phyloP scores from a whole-genome alignment of 495 filamentous ascomycete species.

The Podospora didyma region DNA sequence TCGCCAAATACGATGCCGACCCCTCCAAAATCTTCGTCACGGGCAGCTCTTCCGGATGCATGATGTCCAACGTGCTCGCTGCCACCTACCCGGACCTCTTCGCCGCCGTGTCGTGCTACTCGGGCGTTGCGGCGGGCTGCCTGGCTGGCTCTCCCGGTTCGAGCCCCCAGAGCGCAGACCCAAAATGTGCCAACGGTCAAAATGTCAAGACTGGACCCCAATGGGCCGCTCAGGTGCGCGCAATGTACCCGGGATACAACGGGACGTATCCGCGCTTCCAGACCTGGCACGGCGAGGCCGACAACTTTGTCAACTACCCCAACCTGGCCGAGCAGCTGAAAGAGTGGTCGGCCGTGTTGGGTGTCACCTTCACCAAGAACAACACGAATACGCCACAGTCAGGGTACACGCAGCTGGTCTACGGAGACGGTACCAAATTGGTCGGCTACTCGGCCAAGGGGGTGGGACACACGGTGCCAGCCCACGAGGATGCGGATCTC shows the following conservation, averaged over 20 bases:
- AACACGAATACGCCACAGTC: conserved; percentile 30
- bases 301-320: conserved; percentile 28
- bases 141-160: conserved; percentile 31
- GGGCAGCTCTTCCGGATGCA: conserved; percentile 46
- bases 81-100: conserved; percentile 39
- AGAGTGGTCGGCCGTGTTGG: conserved; percentile 36
- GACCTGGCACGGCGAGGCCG: conserved; percentile 34
- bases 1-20: conserved; percentile 43
- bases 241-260: conserved; percentile 32
- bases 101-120: conserved; percentile 36
- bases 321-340: conserved; percentile 46
- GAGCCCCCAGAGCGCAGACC: conserved; percentile 37
- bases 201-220: conserved; percentile 29
- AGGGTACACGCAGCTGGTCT: conserved; percentile 41
- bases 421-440: conserved; percentile 37
- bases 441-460: conserved; percentile 40
- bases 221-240: conserved; percentile 28
- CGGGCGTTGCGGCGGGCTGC: conserved; percentile 36
- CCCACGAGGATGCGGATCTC: conserved; percentile 34
- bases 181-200: conserved; percentile 32
- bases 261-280: conserved; percentile 36
- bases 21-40: conserved; percentile 41
- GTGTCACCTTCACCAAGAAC: conserved; percentile 24
- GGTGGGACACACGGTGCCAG: conserved; percentile 47
- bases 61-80: conserved; percentile 47